Conservation (phyloP, 139 green algal genomes). For the Coelastrella sp. region DNA sequence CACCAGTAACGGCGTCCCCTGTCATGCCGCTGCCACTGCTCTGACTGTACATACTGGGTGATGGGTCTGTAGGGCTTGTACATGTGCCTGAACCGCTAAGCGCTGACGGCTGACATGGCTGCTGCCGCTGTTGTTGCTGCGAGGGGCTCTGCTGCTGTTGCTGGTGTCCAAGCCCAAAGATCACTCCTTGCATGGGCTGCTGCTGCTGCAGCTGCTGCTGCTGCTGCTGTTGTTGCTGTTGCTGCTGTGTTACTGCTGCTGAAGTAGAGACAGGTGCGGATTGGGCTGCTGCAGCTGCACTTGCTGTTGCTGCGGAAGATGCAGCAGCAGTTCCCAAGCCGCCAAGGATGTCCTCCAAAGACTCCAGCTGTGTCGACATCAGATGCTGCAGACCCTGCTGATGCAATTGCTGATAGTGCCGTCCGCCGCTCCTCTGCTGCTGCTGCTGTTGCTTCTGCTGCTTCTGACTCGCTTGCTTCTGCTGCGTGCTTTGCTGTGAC, state of each 20-base stretch:
- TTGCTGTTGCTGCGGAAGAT: background rate
- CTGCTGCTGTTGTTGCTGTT: background rate
- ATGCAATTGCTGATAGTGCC: slow-evolving; percentile 5
- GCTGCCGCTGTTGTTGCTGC: background rate
- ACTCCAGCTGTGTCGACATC: slow-evolving; percentile 7
- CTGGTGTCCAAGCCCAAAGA: background rate
- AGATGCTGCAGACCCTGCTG: slow-evolving; percentile 10
- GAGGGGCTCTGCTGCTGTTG: background rate
- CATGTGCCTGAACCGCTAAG: background rate
- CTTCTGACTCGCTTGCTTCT: background rate
- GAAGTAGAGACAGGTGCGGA: background rate
- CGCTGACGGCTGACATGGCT: background rate
- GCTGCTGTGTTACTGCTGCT: slow-evolving; percentile 1
- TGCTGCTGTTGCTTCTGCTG: slow-evolving; percentile 19
- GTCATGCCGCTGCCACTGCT: slow-evolving; percentile 11
- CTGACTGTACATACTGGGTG: background rate
- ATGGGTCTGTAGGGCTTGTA: background rate
- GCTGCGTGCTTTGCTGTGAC: background rate
- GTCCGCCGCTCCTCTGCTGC: background rate
- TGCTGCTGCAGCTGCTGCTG: background rate
- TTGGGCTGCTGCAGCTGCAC: background rate
- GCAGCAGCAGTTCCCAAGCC: background rate
- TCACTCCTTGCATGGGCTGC: background rate
- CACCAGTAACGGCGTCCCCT: background rate
- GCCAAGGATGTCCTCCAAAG: slow-evolving; percentile 15